Evolutionary conservation across 345 rosid species (phyloP).

Genomic region (Mangifera indica): DNA sequence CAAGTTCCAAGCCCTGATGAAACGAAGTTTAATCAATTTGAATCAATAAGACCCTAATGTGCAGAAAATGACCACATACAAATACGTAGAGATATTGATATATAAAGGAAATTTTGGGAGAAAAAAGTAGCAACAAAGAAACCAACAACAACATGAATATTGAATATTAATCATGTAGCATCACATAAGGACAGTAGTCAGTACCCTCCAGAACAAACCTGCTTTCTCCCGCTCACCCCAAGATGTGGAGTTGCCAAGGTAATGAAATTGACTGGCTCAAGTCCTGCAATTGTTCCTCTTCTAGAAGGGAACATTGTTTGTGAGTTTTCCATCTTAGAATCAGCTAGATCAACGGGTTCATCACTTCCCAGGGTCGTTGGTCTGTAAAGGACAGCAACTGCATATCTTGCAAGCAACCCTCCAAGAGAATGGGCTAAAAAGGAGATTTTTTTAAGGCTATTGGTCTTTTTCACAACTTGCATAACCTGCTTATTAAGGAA

Average conservation of each 20-base stretch:
- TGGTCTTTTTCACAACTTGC: conserved; percentile 68
- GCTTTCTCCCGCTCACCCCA: conserved; percentile 95
- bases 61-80: conserved; percentile 1
- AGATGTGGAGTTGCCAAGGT: conserved; percentile 99
- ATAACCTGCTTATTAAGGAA: conserved; percentile 47
- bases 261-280: conserved; percentile 88
- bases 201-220: conserved; percentile 58
- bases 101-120: neutral
- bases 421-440: conserved; percentile 98
- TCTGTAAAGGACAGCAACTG: conserved; percentile 68
- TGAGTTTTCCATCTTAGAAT: conserved; percentile 31
- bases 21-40: neutral
- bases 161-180: neutral
- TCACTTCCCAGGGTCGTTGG: conserved; percentile 29
- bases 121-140: neutral
- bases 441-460: conserved; percentile 76
- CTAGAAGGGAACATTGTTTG: conserved; percentile 30
- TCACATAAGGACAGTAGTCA: conserved; percentile 8
- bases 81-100: neutral
- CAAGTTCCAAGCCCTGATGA: neutral
- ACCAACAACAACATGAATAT: neutral
- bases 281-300: conserved; percentile 74
- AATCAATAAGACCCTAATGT: conserved; percentile 5
- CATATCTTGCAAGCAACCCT: conserved; percentile 94
- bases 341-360: conserved; percentile 29